A percentile compares a stretch with the other conserved stretches of the same genome.
These are phyloP conservation scores for Nicotiana otophora DNA, from an alignment of 257 asterid species.

Conservation along the genomic window DNA sequence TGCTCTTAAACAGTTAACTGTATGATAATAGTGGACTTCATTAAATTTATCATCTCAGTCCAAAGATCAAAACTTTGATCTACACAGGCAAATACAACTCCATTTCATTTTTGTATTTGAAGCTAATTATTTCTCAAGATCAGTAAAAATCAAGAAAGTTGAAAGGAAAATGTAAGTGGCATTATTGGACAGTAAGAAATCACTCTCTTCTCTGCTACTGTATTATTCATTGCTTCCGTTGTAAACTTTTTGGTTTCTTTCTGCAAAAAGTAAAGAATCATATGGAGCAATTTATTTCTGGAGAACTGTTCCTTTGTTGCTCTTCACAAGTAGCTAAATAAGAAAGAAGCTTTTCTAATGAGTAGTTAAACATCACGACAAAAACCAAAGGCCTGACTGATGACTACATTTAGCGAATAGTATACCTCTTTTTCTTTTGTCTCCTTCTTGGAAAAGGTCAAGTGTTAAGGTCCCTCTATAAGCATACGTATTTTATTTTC, in stretches of 20 bases:
- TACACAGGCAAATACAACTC: background rate
- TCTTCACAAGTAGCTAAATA: background rate
- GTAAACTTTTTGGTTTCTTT: background rate
- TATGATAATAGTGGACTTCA: too few relatives aligned
- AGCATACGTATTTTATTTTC: constrained; percentile 7
- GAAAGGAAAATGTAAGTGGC: background rate
- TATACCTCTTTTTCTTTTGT: constrained; percentile 12
- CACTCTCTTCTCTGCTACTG: background rate
- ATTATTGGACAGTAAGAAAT: background rate
- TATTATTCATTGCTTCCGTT: background rate
- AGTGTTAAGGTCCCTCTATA: constrained; percentile 3
- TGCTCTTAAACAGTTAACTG: too few relatives aligned
- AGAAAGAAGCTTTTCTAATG: constrained; percentile 18
- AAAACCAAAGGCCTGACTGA: constrained; percentile 14
- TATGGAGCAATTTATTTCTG: background rate
- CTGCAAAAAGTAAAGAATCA: background rate
- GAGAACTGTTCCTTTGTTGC: background rate
- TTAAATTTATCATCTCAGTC: too few relatives aligned
- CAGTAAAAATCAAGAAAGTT: background rate
- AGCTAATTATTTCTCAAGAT: background rate
- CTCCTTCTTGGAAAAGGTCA: constrained; percentile 40
- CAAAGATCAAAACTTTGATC: background rate
- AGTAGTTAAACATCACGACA: constrained; percentile 41
- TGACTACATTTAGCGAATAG: background rate
- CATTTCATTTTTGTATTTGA: background rate